Base-by-base conservation (phyloP, 441 rosid genomes). In the Erodium trifolium region DNA sequence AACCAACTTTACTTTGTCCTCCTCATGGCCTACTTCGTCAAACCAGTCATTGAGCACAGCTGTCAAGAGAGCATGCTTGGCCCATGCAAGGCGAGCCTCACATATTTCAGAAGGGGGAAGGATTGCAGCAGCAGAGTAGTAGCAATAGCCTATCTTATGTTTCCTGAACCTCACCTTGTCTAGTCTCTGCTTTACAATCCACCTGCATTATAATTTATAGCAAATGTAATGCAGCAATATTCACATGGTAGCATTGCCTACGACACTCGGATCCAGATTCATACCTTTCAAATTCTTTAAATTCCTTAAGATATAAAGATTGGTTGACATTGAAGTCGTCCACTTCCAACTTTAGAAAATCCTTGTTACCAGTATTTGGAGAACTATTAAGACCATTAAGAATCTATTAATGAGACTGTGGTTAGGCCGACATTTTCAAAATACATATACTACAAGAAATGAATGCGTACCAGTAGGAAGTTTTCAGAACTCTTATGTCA, bases 61-160 rank as follows among this genome's bases (percentile, higher is more conserved):
- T 39, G 0, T 0, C 45, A 39, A 7, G 45, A 39, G 0, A 39
- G 0, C 45, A 39, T 39, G 45, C 45, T 39, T 39, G 45, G 45
- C 45, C 45, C 45, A 39, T 39, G 45, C 45, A 39, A 39, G 45
- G 45, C 45, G 45, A 39, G 45, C 10, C 45, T 39, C 53, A 2
- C 89, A 83, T 72, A 90, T 57, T 75, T 83, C 87, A 12, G 92
- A 88, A 65, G 84, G 13, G 68, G 76, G 81, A 10, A 88, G 75
- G 35, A 86, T 83, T 73, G 92, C 96, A 63, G 93, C 97, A 11
- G 77, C 86, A 43, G 98, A 86, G 77, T 90, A 92, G 81, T 90
- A 86, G 65, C 96, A 90, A 71, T 88, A 88, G 6, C 82, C 82
- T 79, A 85, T 74, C 80, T 87, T 92, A 76, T 92, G 96, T 72